Evolutionary conservation across 768 basidiomycete genomes (phyloP), one percentile per base, ranked within the genome.

Genomic region (Mycena rosella): DNA sequence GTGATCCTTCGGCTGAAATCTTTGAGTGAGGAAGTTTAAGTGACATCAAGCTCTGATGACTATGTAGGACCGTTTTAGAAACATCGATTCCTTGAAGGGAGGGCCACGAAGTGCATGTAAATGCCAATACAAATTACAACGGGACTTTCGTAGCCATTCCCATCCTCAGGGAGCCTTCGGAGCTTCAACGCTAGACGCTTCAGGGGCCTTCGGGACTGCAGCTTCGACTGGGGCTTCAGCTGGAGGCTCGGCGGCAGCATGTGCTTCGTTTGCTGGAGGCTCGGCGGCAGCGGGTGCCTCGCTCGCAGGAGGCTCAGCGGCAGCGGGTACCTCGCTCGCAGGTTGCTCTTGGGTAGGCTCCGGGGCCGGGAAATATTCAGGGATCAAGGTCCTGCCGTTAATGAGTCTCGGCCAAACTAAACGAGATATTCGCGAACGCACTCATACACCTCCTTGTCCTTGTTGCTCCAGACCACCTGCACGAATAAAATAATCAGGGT

Each of bases 361-460:
- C 38, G 64, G 57, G 29, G 54, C 76, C 14, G 91, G 90, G 72
- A 92, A 93, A 77, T 91, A 91, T 68, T 87, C 78, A 15, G 91
- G 89, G 36, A 92, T 82, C 27, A 92, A 81, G 34, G 76, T 69
- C 65, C 82, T 83, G 63, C 54, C 53, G 54, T 42, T 22, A 51
- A 44, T 61, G 15, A 60, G 55, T 65, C n/a, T 63, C 32, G 27
- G 49, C 61, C 34, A 48, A 63, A n/a, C 29, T 20, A 22, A 51
- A 61, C 22, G 24, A 38, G 42, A 51, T 36, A n/a, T 32, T 47
- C 36, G 45, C 10, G 29, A 6, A 84, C 89, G 65, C 73, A 94
- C 93, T 88, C 81, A 67, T 93, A 95, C 1, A 89, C 85, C 2
- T 78, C 78, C 67, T 83, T 86, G 73, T 95, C 93, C 58, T 79